Conservation (phyloP, 148 eudicot species). For the Mesembryanthemum crystallinum region DNA sequence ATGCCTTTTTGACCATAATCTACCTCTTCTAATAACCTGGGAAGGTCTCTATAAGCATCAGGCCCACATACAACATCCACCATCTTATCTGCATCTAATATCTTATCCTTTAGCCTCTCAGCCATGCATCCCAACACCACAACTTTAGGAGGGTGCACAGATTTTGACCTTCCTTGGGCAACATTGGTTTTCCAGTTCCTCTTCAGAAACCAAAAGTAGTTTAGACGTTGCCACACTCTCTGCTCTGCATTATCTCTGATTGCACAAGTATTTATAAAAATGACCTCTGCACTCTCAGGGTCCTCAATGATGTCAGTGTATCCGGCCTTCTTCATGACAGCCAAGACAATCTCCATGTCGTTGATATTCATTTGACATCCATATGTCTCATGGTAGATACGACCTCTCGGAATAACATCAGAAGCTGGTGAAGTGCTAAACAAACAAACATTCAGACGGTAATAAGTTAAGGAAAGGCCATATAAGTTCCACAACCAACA, state of each 20-base stretch:
- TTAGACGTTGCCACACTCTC: constrained; percentile 93
- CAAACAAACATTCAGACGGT: constrained; percentile 13
- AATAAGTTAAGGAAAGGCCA: not conserved
- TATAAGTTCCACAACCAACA: not conserved
- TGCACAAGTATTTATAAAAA: constrained; percentile 94
- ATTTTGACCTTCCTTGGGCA: constrained; percentile 68
- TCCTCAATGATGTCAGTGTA: constrained; percentile 60
- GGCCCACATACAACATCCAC: constrained; percentile 99
- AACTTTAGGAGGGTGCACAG: constrained; percentile 88
- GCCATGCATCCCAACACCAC: constrained; percentile 99
- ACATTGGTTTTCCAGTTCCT: constrained; percentile 94
- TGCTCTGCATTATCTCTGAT: constrained; percentile 98
- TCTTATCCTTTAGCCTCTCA: constrained; percentile 92
- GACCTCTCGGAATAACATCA: constrained; percentile 60
- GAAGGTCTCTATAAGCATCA: constrained; percentile 94
- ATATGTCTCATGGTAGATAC: constrained; percentile 95
- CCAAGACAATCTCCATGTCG: constrained; percentile 96
- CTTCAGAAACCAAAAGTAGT: constrained; percentile 97
- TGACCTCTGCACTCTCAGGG: constrained; percentile 97
- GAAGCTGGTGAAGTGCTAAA: constrained; percentile 40
- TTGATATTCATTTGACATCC: constrained; percentile 98
- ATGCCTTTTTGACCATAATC: constrained; percentile 96
- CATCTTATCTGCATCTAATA: constrained; percentile 97
- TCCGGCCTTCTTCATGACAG: constrained; percentile 93
- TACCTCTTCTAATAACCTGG: constrained; percentile 84